Conservation (phyloP, 169 alveolate genomes). For the Babesia divergens region DNA sequence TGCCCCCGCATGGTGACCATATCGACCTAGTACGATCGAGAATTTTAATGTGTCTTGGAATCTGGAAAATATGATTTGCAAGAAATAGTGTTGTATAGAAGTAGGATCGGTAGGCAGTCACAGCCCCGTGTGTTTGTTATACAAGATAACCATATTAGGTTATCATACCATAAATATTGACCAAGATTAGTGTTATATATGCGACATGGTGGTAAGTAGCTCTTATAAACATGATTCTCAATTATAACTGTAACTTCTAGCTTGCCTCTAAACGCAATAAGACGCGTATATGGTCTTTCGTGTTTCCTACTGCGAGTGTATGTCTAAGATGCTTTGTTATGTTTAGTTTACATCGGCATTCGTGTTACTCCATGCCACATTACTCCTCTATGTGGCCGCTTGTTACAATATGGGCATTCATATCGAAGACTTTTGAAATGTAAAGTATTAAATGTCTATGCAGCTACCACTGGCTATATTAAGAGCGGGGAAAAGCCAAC, state of each 20-base stretch:
- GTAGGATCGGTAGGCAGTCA: no score
- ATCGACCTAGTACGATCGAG: no score
- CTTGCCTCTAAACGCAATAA: no score
- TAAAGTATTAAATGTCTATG: neutral
- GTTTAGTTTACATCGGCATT: neutral
- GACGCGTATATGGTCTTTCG: neutral
- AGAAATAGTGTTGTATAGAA: no score
- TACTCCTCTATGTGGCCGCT: neutral
- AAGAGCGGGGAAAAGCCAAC: slow-evolving; percentile 79
- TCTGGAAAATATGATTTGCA: no score
- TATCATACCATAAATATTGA: neutral
- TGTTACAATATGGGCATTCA: no score
- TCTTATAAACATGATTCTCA: neutral
- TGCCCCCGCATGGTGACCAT: no score
- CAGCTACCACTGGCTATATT: slow-evolving; percentile 81
- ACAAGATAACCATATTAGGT: neutral
- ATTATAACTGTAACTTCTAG: no score
- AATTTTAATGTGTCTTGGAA: no score
- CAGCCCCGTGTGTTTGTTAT: no score
- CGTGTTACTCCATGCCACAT: neutral
- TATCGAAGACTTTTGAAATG: no score
- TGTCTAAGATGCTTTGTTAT: no score
- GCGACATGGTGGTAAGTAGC: slow-evolving; percentile 17
- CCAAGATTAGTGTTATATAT: neutral
- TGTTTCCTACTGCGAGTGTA: neutral